A percentile compares a stretch with the other conserved stretches of the same genome.
These are phyloP conservation scores for Chalciporus piperatus DNA, from an alignment of 768 basidiomycete species.

Conservation along the genomic window DNA sequence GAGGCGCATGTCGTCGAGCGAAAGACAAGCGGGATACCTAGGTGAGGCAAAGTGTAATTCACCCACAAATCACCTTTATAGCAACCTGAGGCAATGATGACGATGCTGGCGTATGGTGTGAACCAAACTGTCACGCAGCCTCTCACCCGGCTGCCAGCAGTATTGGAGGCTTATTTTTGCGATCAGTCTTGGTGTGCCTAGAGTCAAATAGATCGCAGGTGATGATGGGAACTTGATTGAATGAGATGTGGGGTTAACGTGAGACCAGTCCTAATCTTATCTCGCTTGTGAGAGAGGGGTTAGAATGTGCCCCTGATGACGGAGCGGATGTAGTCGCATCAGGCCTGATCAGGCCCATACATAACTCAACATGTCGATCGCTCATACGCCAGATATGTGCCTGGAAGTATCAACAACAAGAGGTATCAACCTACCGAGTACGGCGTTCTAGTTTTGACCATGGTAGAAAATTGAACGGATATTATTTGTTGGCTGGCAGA, in stretches of 20 bases:
- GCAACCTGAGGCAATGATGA: neutral
- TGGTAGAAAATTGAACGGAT: too few relatives aligned
- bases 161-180: too few relatives aligned
- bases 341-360: too few relatives aligned
- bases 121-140: neutral
- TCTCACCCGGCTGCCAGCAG: neutral
- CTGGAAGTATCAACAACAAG: too few relatives aligned
- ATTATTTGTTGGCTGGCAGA: too few relatives aligned
- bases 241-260: neutral
- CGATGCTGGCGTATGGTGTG: neutral
- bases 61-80: neutral
- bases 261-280: neutral
- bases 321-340: too few relatives aligned
- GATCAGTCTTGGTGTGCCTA: neutral
- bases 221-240: neutral
- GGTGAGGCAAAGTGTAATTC: neutral
- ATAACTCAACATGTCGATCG: too few relatives aligned
- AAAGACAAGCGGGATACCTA: neutral
- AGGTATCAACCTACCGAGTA: too few relatives aligned
- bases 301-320: neutral
- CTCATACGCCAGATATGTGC: too few relatives aligned
- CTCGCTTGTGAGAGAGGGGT: neutral
- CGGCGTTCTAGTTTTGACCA: too few relatives aligned
- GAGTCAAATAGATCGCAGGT: neutral
- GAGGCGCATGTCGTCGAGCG: constrained; percentile 16